A percentile compares a stretch with the other conserved stretches of the same genome.
Conservation (phyloP, 768 basidiomycete genomes). For the Hemileccinum impolitum region DNA sequence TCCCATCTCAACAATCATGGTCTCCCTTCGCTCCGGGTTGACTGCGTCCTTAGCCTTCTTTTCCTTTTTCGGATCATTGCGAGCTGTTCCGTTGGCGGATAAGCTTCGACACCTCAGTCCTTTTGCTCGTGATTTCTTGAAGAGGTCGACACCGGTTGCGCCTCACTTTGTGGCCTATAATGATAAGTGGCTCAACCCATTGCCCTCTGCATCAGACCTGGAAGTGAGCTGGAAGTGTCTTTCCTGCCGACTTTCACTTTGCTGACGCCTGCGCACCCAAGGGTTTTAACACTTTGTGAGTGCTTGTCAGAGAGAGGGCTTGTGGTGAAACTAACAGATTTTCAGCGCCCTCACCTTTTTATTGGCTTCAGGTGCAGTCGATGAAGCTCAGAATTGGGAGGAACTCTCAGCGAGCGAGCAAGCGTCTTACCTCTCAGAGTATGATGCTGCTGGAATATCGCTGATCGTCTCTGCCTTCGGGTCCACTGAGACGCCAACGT, state of each 20-base stretch:
- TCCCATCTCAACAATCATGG: too few species aligned
- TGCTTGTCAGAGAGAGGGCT: background rate
- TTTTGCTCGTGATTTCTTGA: slow-evolving; percentile 19
- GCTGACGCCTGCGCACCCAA: background rate
- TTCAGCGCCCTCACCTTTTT: slow-evolving; percentile 41
- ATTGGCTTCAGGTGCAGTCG: slow-evolving; percentile 37
- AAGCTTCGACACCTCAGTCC: slow-evolving; percentile 21
- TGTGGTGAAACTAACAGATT: background rate
- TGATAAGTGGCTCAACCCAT: slow-evolving; percentile 40
- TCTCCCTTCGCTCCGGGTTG: too few species aligned
- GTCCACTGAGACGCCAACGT: slow-evolving; percentile 40
- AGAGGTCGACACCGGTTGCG: slow-evolving; percentile 34
- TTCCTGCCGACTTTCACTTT: too few species aligned
- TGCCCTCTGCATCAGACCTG: slow-evolving; percentile 43
- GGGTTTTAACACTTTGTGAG: slow-evolving; percentile 36
- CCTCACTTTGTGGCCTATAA: slow-evolving; percentile 48
- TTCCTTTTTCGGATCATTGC: slow-evolving; percentile 9
- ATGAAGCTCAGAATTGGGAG: slow-evolving; percentile 47
- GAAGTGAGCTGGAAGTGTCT: slow-evolving; percentile 27
- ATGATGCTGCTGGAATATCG: slow-evolving; percentile 51
- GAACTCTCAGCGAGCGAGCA: slow-evolving; percentile 36
- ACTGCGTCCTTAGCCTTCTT: background rate
- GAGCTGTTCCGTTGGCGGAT: slow-evolving; percentile 19
- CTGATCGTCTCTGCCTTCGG: slow-evolving; percentile 57
- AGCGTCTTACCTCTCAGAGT: slow-evolving; percentile 42